phyloP scores from a whole-genome alignment of 1,139 yeast species.

The Sugiyamaella castrensis region DNA sequence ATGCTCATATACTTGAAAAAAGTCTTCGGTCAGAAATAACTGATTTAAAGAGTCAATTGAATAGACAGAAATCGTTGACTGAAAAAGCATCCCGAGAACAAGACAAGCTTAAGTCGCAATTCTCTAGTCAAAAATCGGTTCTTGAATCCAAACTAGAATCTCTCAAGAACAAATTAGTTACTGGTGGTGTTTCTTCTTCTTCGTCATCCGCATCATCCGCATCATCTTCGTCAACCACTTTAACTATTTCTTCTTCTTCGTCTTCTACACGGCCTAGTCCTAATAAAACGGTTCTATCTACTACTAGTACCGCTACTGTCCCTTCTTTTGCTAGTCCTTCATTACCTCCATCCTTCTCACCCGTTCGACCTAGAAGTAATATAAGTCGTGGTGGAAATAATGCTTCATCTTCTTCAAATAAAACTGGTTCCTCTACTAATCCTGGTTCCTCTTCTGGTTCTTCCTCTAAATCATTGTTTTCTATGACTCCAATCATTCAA shows the following conservation, averaged over 20 bases:
- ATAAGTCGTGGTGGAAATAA: background rate
- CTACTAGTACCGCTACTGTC: background rate
- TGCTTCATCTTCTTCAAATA: background rate
- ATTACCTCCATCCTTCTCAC: slow-evolving; percentile 1
- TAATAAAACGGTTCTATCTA: background rate
- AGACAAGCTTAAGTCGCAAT: slow-evolving; percentile 20
- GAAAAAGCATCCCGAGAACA: slow-evolving; percentile 24
- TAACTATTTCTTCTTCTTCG: slow-evolving; percentile 4
- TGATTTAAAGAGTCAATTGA: slow-evolving; percentile 21
- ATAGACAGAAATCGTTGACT: slow-evolving; percentile 17
- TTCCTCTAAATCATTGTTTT: background rate
- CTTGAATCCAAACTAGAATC: slow-evolving; percentile 23
- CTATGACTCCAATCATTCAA: background rate
- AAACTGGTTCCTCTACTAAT: background rate
- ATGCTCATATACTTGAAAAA: slow-evolving; percentile 15
- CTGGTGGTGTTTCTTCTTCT: background rate
- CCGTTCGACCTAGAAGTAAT: background rate
- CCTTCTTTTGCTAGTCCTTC: slow-evolving; percentile 9
- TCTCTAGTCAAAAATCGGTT: slow-evolving; percentile 23
- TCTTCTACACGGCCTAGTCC: slow-evolving; percentile 2
- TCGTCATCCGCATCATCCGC: slow-evolving; percentile 3
- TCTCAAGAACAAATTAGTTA: slow-evolving; percentile 18
- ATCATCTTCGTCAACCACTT: slow-evolving; percentile 2
- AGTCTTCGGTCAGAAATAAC: slow-evolving; percentile 20
- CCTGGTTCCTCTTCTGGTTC: slow-evolving; percentile 1